Base-by-base conservation (phyloP, 257 asterid genomes). In the Forsythia suspensa region DNA sequence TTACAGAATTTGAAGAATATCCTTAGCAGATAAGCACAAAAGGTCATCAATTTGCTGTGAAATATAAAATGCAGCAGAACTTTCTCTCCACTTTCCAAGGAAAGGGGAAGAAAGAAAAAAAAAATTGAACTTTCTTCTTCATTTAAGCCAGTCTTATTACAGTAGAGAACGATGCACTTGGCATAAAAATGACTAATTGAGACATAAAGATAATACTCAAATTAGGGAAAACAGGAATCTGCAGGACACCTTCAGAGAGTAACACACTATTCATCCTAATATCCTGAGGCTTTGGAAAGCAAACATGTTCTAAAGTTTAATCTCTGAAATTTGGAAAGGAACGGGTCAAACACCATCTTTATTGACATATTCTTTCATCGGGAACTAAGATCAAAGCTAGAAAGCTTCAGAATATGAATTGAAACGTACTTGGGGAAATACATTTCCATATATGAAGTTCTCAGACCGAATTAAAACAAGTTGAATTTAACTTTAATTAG, bases 361-460 rank as follows among this genome's bases (percentile, higher is more conserved):
- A 12, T 29, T 65, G 51, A 46, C 41, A 36, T 21, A 42, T 51
- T 75, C 65, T 79, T 46, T 41, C 9, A 52, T 43, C 40, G 55
- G 44, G 61, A 57, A 41, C 1, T 16, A 43, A 29, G 34, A 29
- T 11, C 18, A 57, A 36, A 15, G 73, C 43, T 61, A 29, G 61
- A 70, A 70, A 69, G 80, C 36, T 52, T 59, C 51, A 76, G 57
- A 21, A 4, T 41, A 52, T 48, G 57, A 48, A 48, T 13, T 3
- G n/a, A 48, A 48, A 12, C 57, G 13, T 48, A 55, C 29, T 55
- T 18, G 24, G 29, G 29, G 11, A 55, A 3, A 70, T 12, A 4
- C 13, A 37, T 20, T 77, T 55, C 77, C 77, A 73, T 38, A 24
- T 69, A 66, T 39, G n/a, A 55, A 40, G 57, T 51, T 52, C 76